Conservation (phyloP, 2,329 filamentous ascomycete genomes). For the Neofusicoccum cordaticola region DNA sequence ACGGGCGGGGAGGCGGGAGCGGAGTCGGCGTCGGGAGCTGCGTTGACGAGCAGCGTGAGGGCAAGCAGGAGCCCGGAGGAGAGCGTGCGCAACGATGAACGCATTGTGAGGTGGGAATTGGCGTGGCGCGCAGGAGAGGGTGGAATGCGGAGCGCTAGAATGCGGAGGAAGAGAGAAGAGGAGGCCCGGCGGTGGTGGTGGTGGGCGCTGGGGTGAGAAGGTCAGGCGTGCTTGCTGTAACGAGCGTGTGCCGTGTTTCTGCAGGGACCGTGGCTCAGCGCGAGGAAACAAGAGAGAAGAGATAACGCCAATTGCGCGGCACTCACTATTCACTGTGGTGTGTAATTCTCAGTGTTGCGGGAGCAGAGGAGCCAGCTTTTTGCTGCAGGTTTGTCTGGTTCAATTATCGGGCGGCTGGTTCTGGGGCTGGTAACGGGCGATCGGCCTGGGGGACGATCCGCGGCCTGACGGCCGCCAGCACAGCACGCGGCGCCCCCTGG, state of each 20-base stretch:
- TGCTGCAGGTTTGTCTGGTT: background rate
- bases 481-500: slow-evolving; percentile 2
- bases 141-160: background rate
- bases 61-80: slow-evolving; percentile 1
- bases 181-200: background rate
- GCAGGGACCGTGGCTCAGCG: background rate
- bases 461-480: background rate
- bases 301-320: background rate
- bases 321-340: background rate
- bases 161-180: background rate
- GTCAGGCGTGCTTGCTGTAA: background rate
- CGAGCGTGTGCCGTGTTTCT: background rate
- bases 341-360: background rate
- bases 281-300: background rate
- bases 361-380: background rate
- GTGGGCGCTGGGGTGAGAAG: background rate
- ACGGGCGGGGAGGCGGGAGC: background rate
- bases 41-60: background rate
- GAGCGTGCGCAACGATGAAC: background rate
- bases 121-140: background rate
- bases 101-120: background rate
- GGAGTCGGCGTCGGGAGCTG: background rate
- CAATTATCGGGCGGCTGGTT: slow-evolving; percentile 12
- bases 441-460: background rate
- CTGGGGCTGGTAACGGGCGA: slow-evolving; percentile 6